Base-by-base conservation (phyloP, 805 yeast species). In the Sungouiozyma intestinalis region DNA sequence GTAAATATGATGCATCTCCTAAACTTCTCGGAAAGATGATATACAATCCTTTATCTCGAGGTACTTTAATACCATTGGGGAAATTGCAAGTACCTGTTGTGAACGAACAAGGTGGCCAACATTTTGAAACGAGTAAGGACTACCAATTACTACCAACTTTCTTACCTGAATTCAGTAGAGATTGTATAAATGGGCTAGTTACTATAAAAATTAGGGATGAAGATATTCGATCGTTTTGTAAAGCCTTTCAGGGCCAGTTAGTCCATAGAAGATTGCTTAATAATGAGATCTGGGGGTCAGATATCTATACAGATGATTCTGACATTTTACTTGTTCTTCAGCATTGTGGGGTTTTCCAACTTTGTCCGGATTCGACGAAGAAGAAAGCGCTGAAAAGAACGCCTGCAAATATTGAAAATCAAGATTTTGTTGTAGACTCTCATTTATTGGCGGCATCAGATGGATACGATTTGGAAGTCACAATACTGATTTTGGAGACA, bases 241-340 rank as follows among this genome's bases (percentile, higher is more conserved):
- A 36, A 33, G 6, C 29, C 29, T 24, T 24, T 11, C 29, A 24
- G 6, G 29, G 29, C 11, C 7, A 33, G 16, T 32, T 39, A 1
- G 33, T 41, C 11, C 33, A 43, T 16, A 67, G 65, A 24, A 68
- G 76, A 40, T 67, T 65, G 13, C 54, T 51, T 31, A 74, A 81
- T 24, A 65, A 77, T 40, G 71, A 73, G 37, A 48, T 87, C 2
- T 90, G 97, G 97, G 98, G 98, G 2, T 74, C 88, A 2, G 95
- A 88, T 36, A 68, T 92, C 1, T 92, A 90, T 61, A 85, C 97
- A 0, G 97, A 92, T 61, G 98, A 90, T 60, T 82, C 95, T 1
- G 95, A 90, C 59, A 65, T 88, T 2, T 69, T 90, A 32, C 69
- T 84, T 4, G 81, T 79, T 0, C 64, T 90, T 40, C 73, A 76